Base-by-base conservation (phyloP, 2,329 filamentous ascomycete species). In the Sphaerostilbella broomeana region DNA sequence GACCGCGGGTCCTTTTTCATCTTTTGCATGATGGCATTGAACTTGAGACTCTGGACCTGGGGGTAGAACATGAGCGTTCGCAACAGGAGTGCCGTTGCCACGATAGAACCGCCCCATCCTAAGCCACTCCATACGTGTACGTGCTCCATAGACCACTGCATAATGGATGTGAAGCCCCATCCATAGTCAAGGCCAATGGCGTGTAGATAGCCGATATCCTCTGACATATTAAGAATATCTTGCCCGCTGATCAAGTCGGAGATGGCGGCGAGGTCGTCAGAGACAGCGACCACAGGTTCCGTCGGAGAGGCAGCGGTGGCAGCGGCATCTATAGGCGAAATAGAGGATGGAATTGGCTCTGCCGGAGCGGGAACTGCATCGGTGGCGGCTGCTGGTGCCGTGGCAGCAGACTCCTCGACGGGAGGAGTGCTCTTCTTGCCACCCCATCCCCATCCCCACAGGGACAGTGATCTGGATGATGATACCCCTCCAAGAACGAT, bases 171-270 rank as follows among this genome's bases (percentile, higher is more conserved):
- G 5, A 85, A 77, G 12, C 90, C 90, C 68, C 70, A 89, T 56
- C 90, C 88, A 54, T 83, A 97, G 53, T 97, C 86, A 16, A 98
- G 68, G 4, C 92, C 92, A 9, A 97, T 69, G 6, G 78, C 73
- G 51, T 85, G 77, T 43, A 98, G 69, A 55, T 89, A 95, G 46
- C 92, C 92, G 43, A 94, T 76, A 35, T 78, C 70, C 54, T 90
- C 84, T 24, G 84, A 78, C 47, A 87, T 75, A 46, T 73, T 64
- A 44, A 79, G 69, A 39, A 77, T 62, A 38, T 70, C 64, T 42
- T 60, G 54, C 34, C 60, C 57, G 35, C 63, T 57, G 45, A 62
- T 60, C 30, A 62, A 49, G 40, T 59, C 53, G 47, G 55, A 50
- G 35, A 63, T 56, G 26, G 56, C 48, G 35, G 54, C 48, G 40